phyloP scores from a whole-genome alignment of 2,329 filamentous ascomycete species.

The Cladosporium sp. region DNA sequence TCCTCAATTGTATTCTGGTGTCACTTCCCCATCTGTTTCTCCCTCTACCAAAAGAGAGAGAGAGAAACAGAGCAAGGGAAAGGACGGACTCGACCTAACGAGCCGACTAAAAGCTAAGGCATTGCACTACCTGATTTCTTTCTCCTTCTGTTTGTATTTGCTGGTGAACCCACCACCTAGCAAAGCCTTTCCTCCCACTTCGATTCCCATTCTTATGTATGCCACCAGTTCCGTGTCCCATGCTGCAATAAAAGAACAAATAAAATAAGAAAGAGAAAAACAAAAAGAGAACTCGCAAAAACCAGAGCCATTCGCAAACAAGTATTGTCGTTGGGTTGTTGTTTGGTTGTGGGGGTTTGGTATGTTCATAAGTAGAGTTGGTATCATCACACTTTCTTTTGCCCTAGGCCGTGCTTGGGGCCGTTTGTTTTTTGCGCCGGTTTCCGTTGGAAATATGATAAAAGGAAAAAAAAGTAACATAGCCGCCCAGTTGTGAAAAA shows the following conservation, averaged over 20 bases:
- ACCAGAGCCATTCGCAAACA: constrained; percentile 9
- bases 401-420: constrained; percentile 20
- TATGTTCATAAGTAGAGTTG: constrained; percentile 23
- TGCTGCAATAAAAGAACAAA: background rate
- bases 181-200: background rate
- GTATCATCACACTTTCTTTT: constrained; percentile 22
- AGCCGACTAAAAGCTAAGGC: constrained; percentile 19
- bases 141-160: constrained; percentile 11
- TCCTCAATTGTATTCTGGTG: constrained; percentile 17
- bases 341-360: constrained; percentile 3
- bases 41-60: too few species aligned
- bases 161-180: background rate
- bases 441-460: constrained; percentile 18
- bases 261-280: background rate
- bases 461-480: constrained; percentile 8
- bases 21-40: background rate
- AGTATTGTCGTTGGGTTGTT: constrained; percentile 7
- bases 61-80: background rate
- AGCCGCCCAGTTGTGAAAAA: constrained; percentile 9
- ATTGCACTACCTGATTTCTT: constrained; percentile 17
- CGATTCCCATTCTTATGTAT: constrained; percentile 8
- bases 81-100: constrained; percentile 21
- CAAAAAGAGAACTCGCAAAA: constrained; percentile 4
- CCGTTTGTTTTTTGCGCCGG: constrained; percentile 20
- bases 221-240: constrained; percentile 7